These are phyloP conservation scores for Eragrostis curvula DNA, from an alignment of 176 grass and related monocot species.

Conservation along the genomic window DNA sequence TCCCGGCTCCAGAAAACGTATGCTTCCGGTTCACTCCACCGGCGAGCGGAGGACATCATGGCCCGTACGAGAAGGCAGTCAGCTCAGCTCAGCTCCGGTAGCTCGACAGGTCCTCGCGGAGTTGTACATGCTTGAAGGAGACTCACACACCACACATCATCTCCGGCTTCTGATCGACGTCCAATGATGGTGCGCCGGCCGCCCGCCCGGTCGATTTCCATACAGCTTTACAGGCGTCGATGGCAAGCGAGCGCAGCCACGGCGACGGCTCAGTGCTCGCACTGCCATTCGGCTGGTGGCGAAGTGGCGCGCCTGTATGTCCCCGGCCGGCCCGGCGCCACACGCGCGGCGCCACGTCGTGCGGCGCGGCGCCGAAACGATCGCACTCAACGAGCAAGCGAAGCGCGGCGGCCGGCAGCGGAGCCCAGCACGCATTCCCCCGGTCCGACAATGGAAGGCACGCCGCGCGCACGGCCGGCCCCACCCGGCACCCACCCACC, in stretches of 20 bases:
- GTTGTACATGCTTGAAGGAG: constrained; percentile 24
- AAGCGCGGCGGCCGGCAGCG: too few relatives aligned
- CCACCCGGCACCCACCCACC: neutral
- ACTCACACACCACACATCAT: neutral
- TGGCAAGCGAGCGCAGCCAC: constrained; percentile 39
- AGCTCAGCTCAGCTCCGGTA: neutral
- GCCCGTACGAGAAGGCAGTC: constrained; percentile 11
- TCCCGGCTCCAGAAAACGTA: neutral
- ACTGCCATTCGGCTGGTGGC: constrained; percentile 1
- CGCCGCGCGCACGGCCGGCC: constrained; percentile 24
- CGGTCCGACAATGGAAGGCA: constrained; percentile 50
- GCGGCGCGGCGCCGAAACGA: neutral
- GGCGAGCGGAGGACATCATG: constrained; percentile 12
- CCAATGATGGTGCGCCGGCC: constrained; percentile 24
- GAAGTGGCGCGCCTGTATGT: constrained; percentile 12
- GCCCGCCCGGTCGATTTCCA: neutral
- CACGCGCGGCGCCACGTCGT: constrained; percentile 21
- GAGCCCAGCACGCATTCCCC: neutral
- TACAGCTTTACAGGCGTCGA: constrained; percentile 15
- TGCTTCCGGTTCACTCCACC: constrained; percentile 37
- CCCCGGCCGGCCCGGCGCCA: too few relatives aligned
- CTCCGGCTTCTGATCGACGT: neutral
- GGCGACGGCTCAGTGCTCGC: neutral
- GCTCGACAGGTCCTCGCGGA: neutral
- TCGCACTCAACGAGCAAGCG: neutral